Evolutionary conservation across 2,329 filamentous ascomycete species (phyloP).

Genomic region (Penicillium griseofulvum): DNA sequence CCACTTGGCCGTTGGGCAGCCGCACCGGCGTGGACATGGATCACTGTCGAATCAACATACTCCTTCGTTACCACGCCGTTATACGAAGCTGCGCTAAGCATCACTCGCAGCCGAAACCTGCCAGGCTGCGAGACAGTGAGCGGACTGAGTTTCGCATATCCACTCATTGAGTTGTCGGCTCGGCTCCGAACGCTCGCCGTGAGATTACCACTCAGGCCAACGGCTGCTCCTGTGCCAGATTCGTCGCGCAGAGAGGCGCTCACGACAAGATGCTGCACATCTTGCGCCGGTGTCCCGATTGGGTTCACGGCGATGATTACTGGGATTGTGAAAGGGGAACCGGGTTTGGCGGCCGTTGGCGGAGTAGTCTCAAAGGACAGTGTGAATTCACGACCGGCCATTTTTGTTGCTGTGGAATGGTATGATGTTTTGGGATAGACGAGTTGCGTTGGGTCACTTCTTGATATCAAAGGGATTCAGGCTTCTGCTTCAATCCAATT

Average conservation of each 20-base stretch:
- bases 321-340: slow-evolving; percentile 30
- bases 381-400: slow-evolving; percentile 28
- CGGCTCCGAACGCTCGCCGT: slow-evolving; percentile 36
- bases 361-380: slow-evolving; percentile 32
- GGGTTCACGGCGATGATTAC: slow-evolving; percentile 31
- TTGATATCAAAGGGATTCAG: background rate
- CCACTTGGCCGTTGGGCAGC: slow-evolving; percentile 31
- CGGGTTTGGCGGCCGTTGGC: slow-evolving; percentile 26
- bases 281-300: slow-evolving; percentile 23
- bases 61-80: slow-evolving; percentile 31
- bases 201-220: slow-evolving; percentile 27
- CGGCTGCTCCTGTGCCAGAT: slow-evolving; percentile 18
- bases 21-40: slow-evolving; percentile 29
- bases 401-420: background rate
- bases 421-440: background rate
- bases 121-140: slow-evolving; percentile 31
- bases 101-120: slow-evolving; percentile 32
- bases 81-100: slow-evolving; percentile 29
- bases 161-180: slow-evolving; percentile 28
- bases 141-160: slow-evolving; percentile 30
- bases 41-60: slow-evolving; percentile 30
- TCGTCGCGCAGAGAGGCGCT: slow-evolving; percentile 30
- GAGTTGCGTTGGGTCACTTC: background rate
- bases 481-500: slow-evolving; percentile 2
- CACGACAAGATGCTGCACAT: slow-evolving; percentile 30